phyloP scores from a whole-genome alignment of 305 asterid species.

The Coffea humblotiana region DNA sequence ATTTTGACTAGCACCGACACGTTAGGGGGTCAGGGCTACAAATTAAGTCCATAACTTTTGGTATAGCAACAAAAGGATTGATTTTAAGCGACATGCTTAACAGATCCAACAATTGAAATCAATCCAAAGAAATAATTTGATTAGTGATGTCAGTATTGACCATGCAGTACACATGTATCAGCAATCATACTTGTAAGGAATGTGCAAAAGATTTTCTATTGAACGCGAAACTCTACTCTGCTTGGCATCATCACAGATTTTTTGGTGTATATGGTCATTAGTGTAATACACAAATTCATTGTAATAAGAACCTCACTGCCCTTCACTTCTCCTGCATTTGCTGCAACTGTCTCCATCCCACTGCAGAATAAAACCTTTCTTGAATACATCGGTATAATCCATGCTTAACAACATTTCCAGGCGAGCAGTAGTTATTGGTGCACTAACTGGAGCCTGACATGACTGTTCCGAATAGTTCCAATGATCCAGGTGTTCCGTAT shows the following conservation, averaged over 20 bases:
- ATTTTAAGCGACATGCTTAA: not conserved
- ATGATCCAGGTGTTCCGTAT: conserved; percentile 37
- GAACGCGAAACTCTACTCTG: not conserved
- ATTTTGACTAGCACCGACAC: not conserved
- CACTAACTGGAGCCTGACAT: too few relatives aligned
- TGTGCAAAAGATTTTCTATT: not conserved
- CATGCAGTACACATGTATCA: not conserved
- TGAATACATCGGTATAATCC: too few relatives aligned
- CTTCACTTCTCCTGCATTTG: conserved; percentile 31
- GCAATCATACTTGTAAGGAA: not conserved
- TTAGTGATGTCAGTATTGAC: not conserved
- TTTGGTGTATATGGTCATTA: not conserved
- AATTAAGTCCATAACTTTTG: not conserved
- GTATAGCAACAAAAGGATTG: not conserved
- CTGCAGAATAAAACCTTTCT: too few relatives aligned
- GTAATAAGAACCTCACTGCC: not conserved
- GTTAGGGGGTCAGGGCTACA: not conserved
- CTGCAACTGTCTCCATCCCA: conserved; percentile 42
- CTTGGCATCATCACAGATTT: conserved; percentile 20
- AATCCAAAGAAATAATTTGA: not conserved
- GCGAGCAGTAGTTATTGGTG: too few relatives aligned
- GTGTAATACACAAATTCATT: too few relatives aligned
- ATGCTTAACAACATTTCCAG: too few relatives aligned
- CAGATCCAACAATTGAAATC: not conserved
- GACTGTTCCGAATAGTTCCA: conserved; percentile 40